phyloP scores from a whole-genome alignment of 257 asterid species.

The Ilex asprella region DNA sequence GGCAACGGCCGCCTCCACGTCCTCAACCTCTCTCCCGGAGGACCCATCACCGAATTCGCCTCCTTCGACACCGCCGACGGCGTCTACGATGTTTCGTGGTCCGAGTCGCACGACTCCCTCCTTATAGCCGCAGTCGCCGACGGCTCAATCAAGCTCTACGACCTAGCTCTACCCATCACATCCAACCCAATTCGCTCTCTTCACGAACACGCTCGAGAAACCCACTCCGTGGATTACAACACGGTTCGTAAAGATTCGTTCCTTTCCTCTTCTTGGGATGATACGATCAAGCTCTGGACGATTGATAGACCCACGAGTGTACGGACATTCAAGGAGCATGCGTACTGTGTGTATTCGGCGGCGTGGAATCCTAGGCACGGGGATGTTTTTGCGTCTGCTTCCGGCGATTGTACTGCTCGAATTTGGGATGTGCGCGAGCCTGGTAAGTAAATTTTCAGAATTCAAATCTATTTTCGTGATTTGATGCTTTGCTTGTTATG shows the following conservation, averaged over 20 bases:
- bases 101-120: conserved; percentile 92
- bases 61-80: conserved; percentile 96
- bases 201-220: conserved; percentile 89
- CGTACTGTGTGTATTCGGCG: conserved; percentile 84
- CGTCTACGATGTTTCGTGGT: conserved; percentile 90
- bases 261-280: conserved; percentile 91
- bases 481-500: not conserved
- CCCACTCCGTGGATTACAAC: conserved; percentile 84
- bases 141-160: conserved; percentile 87
- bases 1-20: conserved; percentile 96
- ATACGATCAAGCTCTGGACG: conserved; percentile 86
- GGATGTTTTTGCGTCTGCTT: conserved; percentile 87
- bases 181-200: conserved; percentile 84
- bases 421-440: conserved; percentile 99
- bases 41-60: conserved; percentile 50
- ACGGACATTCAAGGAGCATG: conserved; percentile 93
- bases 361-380: conserved; percentile 97
- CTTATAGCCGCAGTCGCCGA: conserved; percentile 84
- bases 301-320: conserved; percentile 87
- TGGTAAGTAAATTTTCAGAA: conserved; percentile 29
- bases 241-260: conserved; percentile 83
- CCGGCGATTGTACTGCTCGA: conserved; percentile 91
- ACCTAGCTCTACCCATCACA: conserved; percentile 65
- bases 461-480: not conserved
- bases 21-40: conserved; percentile 61